Evolutionary conservation across 306 rosid species (phyloP).

Genomic region (Parietaria judaica): DNA sequence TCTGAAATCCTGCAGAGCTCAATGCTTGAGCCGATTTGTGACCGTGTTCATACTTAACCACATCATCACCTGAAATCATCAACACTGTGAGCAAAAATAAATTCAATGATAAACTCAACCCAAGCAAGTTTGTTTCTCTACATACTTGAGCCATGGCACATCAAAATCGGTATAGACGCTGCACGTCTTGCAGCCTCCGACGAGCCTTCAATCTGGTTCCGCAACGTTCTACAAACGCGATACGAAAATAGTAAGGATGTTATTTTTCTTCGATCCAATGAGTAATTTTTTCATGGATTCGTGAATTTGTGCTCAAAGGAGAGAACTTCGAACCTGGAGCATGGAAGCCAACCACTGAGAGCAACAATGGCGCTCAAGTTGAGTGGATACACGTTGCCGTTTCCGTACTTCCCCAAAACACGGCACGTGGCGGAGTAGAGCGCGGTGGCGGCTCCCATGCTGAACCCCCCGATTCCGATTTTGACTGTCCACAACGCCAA

Average conservation of each 20-base stretch:
- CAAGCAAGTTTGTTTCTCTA: background rate
- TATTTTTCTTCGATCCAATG: too few species aligned
- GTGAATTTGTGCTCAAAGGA: background rate
- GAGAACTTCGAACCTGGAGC: conserved; percentile 67
- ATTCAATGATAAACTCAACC: background rate
- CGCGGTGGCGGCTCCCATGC: conserved; percentile 96
- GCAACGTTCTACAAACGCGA: conserved; percentile 47
- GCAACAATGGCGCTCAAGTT: conserved; percentile 68
- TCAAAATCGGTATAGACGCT: conserved; percentile 61
- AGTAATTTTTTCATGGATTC: too few species aligned
- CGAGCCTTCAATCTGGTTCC: conserved; percentile 49
- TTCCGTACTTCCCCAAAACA: conserved; percentile 60
- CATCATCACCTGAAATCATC: conserved; percentile 67
- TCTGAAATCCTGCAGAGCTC: conserved; percentile 67
- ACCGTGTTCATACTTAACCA: conserved; percentile 65
- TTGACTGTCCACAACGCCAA: conserved; percentile 45
- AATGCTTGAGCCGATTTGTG: conserved; percentile 71
- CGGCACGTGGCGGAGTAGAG: conserved; percentile 81
- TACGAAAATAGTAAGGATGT: conserved; percentile 5
- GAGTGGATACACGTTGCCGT: conserved; percentile 72
- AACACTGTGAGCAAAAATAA: too few species aligned
- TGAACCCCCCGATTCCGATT: conserved; percentile 92
- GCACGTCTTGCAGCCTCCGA: conserved; percentile 71
- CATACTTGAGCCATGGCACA: conserved; percentile 85
- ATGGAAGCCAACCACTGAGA: conserved; percentile 98